Percentiles rank a stretch among this genome's conserved stretches.
These are phyloP conservation scores for Penicillium carneum DNA, from an alignment of 2,329 filamentous ascomycete genomes.

Conservation along the genomic window DNA sequence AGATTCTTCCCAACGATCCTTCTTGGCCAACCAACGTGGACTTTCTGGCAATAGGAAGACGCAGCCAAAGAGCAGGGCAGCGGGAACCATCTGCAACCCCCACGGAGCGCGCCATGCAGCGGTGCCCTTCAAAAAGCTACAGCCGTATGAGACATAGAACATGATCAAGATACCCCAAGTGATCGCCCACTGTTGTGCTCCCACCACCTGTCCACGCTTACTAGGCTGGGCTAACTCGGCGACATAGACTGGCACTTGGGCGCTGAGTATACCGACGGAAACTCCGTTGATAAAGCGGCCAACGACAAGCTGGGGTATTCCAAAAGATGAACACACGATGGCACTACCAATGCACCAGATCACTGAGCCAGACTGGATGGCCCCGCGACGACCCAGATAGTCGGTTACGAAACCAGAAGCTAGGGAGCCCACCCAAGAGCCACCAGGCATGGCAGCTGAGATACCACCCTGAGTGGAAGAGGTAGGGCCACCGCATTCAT, in stretches of 20 bases:
- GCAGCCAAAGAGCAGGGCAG: slow-evolving; percentile 64
- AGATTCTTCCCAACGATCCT: slow-evolving; percentile 65
- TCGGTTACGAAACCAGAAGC: slow-evolving; percentile 64
- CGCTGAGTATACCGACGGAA: slow-evolving; percentile 76
- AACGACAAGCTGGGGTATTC: slow-evolving; percentile 73
- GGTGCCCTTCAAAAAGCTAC: slow-evolving; percentile 65
- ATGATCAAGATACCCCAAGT: slow-evolving; percentile 75
- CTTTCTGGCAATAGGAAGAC: slow-evolving; percentile 63
- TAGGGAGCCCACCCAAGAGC: slow-evolving; percentile 70
- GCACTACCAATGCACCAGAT: slow-evolving; percentile 64
- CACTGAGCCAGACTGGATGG: slow-evolving; percentile 61
- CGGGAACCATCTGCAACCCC: slow-evolving; percentile 70
- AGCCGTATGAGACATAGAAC: slow-evolving; percentile 70
- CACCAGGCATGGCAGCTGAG: slow-evolving; percentile 75
- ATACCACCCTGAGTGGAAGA: slow-evolving; percentile 70
- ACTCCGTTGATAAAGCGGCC: slow-evolving; percentile 76
- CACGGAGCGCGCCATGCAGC: slow-evolving; percentile 70
- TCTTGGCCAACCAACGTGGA: slow-evolving; percentile 68
- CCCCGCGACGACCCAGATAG: slow-evolving; percentile 60
- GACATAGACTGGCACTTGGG: slow-evolving; percentile 74
- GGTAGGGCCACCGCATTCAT: slow-evolving; percentile 53
- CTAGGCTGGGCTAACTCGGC: slow-evolving; percentile 68
- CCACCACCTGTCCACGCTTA: slow-evolving; percentile 68
- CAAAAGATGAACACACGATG: slow-evolving; percentile 69
- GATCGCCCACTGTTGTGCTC: slow-evolving; percentile 77